Percentiles rank a stretch among this genome's conserved stretches.
These are phyloP conservation scores for Microdochium paspali DNA, from an alignment of 2,329 filamentous ascomycete genomes.

Conservation along the genomic window DNA sequence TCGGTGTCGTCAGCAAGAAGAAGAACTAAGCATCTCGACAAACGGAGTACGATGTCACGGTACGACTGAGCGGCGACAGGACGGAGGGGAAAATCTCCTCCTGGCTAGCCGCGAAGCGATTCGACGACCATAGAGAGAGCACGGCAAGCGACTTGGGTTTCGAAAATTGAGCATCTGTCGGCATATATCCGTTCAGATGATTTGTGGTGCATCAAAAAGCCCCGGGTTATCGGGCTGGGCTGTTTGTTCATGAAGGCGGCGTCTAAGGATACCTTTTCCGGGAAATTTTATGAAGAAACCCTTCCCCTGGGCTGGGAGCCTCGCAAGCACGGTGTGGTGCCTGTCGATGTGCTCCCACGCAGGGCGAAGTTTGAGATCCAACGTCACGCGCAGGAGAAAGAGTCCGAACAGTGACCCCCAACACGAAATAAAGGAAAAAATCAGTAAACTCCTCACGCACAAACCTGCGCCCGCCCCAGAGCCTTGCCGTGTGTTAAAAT, in stretches of 20 bases:
- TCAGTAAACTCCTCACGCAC: background rate
- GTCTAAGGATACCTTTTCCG: slow-evolving; percentile 41
- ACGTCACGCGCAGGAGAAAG: background rate
- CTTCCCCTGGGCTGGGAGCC: background rate
- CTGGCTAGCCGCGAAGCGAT: background rate
- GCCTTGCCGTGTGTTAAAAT: background rate
- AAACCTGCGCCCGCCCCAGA: background rate
- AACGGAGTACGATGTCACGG: background rate
- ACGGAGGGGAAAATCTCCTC: background rate
- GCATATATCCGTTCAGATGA: background rate
- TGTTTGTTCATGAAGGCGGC: slow-evolving; percentile 33
- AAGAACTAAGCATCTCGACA: slow-evolving; percentile 32
- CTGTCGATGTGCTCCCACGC: background rate
- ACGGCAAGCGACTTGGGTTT: slow-evolving; percentile 1
- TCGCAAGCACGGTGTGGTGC: background rate
- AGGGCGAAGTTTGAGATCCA: background rate
- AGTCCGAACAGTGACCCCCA: background rate
- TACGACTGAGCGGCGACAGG: background rate
- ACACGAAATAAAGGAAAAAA: background rate
- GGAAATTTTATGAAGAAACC: background rate
- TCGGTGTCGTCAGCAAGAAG: slow-evolving; percentile 30
- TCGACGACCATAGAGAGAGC: background rate
- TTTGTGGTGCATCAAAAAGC: slow-evolving; percentile 13
- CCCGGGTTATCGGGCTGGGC: slow-evolving; percentile 17
- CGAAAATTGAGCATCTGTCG: background rate